These are phyloP conservation scores for Crepidotus sp. DNA, from an alignment of 1,284 basidiomycete genomes.

Conservation along the genomic window DNA sequence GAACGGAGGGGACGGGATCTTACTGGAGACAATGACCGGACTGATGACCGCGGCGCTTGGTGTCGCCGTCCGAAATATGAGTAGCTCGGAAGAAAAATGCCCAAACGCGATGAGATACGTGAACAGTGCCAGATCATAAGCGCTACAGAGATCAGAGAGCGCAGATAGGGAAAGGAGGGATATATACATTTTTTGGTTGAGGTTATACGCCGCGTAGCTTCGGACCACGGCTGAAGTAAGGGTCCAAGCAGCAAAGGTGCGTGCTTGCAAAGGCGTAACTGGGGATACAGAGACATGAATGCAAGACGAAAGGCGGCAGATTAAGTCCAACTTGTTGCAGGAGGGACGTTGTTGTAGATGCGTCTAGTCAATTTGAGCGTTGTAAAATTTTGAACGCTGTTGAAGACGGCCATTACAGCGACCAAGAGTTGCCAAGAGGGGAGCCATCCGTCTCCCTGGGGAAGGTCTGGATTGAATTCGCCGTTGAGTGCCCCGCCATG, in stretches of 20 bases:
- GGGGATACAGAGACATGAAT: slow-evolving; percentile 11
- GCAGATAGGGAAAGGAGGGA: slow-evolving; percentile 5
- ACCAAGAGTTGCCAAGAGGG: slow-evolving; percentile 84
- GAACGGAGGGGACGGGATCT: slow-evolving; percentile 27
- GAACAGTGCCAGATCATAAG: slow-evolving; percentile 83
- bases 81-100: slow-evolving; percentile 82
- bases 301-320: slow-evolving; percentile 1
- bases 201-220: slow-evolving; percentile 80
- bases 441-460: slow-evolving; percentile 58
- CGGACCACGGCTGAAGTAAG: slow-evolving; percentile 75
- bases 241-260: slow-evolving; percentile 88
- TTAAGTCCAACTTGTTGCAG: slow-evolving; percentile 30
- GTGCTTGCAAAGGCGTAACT: slow-evolving; percentile 81
- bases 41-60: slow-evolving; percentile 58
- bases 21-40: slow-evolving; percentile 84
- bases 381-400: slow-evolving; percentile 74
- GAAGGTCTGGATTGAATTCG: slow-evolving; percentile 53
- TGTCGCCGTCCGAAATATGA: slow-evolving; percentile 77
- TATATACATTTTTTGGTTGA: slow-evolving; percentile 63
- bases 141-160: slow-evolving; percentile 34
- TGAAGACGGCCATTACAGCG: slow-evolving; percentile 70
- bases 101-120: slow-evolving; percentile 85
- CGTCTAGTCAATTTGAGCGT: slow-evolving; percentile 71
- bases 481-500: too few relatives aligned
- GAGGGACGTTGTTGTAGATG: slow-evolving; percentile 62